Conservation (phyloP, 129 eudicot species). For the Chrysanthemum makinoi region DNA sequence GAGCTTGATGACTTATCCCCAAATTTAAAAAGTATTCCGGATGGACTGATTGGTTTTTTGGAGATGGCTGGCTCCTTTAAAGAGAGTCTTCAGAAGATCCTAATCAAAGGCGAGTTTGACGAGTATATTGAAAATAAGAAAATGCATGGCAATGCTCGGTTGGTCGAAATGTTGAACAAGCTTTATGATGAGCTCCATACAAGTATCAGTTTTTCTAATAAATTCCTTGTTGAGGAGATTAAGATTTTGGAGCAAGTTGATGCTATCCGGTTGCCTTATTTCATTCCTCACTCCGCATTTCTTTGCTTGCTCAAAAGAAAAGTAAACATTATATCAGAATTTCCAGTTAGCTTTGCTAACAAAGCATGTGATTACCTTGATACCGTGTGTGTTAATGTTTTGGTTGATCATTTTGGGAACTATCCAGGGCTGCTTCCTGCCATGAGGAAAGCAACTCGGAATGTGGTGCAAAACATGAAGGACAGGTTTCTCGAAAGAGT, state of each 20-base stretch:
- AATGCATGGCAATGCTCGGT: conserved; percentile 39
- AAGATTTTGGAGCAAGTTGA: conserved; percentile 20
- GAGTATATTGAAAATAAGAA: conserved; percentile 21
- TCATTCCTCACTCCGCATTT: conserved; percentile 20
- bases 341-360: conserved; percentile 9
- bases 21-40: conserved; percentile 17
- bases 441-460: conserved; percentile 21
- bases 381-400: neutral
- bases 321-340: neutral
- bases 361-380: conserved; percentile 25
- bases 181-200: conserved; percentile 18
- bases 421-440: conserved; percentile 19
- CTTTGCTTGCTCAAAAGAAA: conserved; percentile 15
- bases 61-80: conserved; percentile 19
- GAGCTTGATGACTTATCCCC: conserved; percentile 28
- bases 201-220: neutral
- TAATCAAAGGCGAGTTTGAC: conserved; percentile 32
- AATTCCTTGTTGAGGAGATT: conserved; percentile 30
- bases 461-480: conserved; percentile 11
- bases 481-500: conserved; percentile 8
- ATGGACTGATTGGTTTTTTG: conserved; percentile 32
- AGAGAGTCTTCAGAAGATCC: conserved; percentile 28
- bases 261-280: conserved; percentile 22
- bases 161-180: conserved; percentile 30
- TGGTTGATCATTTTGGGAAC: conserved; percentile 16